Evolutionary conservation across 2,329 filamentous ascomycete genomes (phyloP), one percentile per base, ranked within the genome.

Genomic region (Ophiostoma tasmaniense): DNA sequence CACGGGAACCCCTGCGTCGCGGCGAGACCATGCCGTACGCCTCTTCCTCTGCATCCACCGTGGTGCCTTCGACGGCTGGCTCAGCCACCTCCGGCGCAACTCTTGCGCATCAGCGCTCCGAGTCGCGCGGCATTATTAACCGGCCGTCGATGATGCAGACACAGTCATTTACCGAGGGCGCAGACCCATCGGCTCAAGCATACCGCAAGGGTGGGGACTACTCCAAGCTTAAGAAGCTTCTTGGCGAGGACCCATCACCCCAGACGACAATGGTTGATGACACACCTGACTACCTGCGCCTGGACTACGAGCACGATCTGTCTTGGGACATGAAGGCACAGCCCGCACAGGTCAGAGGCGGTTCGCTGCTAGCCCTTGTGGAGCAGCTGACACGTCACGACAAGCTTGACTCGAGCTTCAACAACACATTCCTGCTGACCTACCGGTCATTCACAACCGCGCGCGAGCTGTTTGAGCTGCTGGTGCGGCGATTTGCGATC

Each of bases 331-430:
- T 84, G 70, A 98, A 97, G 79, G 81, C 83, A n/a, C 84, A 88
- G 37, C 87, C 89, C 2, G 88, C 90, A 30, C 85, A 89, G 37
- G 85, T 99, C 70, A 95, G 93, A 77, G 95, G 94, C 73, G 95
- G 95, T 64, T 96, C 94, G 0, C 80, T 99, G 25, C 84, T 92
- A 37, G 95, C 91, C 4, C 82, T 99, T 69, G 95, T 97, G 6
- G 95, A 98, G 78, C 94, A 98, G 76, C 84, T 99, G 62, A 99
- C 95, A 20, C 88, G 95, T 66, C 95, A 99, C 76, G 95, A 99
- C 80, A 95, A 96, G 76, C 85, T 97, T 17, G 95, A 98, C 76
- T 92, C 93, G 2, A 94, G 86, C 72, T 98, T 98, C 81, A 98
- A 98, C 81, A 96, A 94, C 75, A 99, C 95, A 0, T 99, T 99